A percentile compares a stretch with the other conserved stretches of the same genome.
phyloP scores from a whole-genome alignment of 768 basidiomycete genomes.

The Rhodocollybia butyracea region DNA sequence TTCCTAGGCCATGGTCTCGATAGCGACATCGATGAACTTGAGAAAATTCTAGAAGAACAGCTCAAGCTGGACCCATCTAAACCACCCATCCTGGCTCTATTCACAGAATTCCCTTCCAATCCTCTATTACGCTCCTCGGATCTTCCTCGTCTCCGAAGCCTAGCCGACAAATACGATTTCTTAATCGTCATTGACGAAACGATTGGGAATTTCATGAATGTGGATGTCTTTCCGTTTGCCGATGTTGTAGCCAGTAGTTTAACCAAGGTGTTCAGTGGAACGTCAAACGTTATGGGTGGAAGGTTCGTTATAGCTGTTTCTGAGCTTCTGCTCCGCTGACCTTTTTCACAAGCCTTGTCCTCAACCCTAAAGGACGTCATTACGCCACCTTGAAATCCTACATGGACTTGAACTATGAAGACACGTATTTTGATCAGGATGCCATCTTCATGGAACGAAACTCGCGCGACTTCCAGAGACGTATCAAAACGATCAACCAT shows the following conservation, averaged over 20 bases:
- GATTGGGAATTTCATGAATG: slow-evolving; percentile 91
- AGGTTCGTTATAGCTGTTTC: slow-evolving; percentile 50
- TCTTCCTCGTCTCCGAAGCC: slow-evolving; percentile 62
- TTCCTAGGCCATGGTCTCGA: slow-evolving; percentile 84
- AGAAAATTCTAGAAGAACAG: slow-evolving; percentile 53
- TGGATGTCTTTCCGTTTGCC: slow-evolving; percentile 80
- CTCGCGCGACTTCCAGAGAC: slow-evolving; percentile 84
- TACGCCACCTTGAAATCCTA: slow-evolving; percentile 64
- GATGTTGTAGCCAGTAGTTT: slow-evolving; percentile 92
- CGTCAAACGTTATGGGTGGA: slow-evolving; percentile 96
- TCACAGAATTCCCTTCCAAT: slow-evolving; percentile 95
- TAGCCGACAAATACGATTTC: slow-evolving; percentile 90
- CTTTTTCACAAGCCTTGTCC: slow-evolving; percentile 58
- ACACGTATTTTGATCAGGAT: slow-evolving; percentile 86
- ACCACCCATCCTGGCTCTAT: slow-evolving; percentile 74
- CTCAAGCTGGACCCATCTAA: slow-evolving; percentile 31
- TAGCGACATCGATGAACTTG: slow-evolving; percentile 70
- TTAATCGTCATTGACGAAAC: slow-evolving; percentile 91
- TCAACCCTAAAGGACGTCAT: slow-evolving; percentile 76
- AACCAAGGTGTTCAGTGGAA: slow-evolving; percentile 93
- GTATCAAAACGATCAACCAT: slow-evolving; percentile 71
- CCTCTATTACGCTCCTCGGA: slow-evolving; percentile 87
- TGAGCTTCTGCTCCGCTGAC: neutral
- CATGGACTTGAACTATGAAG: slow-evolving; percentile 65
- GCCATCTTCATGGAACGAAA: slow-evolving; percentile 98